Conservation (phyloP, 805 yeast genomes). For the Kazachstania kunashirensis region DNA sequence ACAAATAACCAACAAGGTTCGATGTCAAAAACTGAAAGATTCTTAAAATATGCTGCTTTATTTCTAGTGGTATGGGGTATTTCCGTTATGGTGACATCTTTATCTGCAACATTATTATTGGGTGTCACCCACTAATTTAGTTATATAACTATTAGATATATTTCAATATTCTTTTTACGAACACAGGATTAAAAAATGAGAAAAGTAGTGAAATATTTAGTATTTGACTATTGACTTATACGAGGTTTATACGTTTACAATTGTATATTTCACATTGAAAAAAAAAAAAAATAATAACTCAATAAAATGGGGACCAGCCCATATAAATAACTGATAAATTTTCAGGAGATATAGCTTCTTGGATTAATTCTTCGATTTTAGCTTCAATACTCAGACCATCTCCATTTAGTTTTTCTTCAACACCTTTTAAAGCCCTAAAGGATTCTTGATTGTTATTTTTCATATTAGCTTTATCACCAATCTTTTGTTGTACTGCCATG, state of each 20-base stretch:
- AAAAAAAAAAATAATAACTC: constrained; percentile 3
- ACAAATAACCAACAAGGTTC: not conserved
- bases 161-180: not conserved
- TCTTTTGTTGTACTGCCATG: not conserved
- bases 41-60: constrained; percentile 32
- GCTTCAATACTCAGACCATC: constrained; percentile 74
- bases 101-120: constrained; percentile 30
- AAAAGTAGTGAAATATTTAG: too few relatives aligned
- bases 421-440: constrained; percentile 63
- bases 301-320: constrained; percentile 81
- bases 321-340: constrained; percentile 67
- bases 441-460: constrained; percentile 57
- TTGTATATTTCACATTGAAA: not conserved
- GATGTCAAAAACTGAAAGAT: constrained; percentile 15
- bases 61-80: constrained; percentile 40
- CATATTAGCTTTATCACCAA: not conserved
- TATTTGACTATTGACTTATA: too few relatives aligned
- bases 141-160: too few relatives aligned
- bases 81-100: constrained; percentile 42
- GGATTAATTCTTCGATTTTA: constrained; percentile 66
- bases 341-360: constrained; percentile 57
- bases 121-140: constrained; percentile 11
- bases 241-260: too few relatives aligned
- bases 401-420: constrained; percentile 56
- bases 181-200: too few relatives aligned